Evolutionary conservation across 1,284 basidiomycete species (phyloP), one percentile per base, ranked within the genome.

Genomic region (Cryptococcus neoformans): DNA sequence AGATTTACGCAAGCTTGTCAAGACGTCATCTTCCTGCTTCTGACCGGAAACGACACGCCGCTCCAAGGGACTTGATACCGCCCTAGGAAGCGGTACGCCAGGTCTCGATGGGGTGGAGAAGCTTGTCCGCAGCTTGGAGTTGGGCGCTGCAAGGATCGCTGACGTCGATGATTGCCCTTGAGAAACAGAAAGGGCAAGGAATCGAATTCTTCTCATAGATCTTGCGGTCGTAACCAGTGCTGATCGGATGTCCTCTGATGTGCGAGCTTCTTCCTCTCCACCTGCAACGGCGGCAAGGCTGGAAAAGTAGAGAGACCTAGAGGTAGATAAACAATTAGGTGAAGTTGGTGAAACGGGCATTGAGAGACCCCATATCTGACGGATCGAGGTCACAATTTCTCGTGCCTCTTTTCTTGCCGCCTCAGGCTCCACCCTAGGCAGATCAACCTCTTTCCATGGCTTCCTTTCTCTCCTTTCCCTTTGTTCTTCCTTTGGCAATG

Each of bases 381-480:
- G 60, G 8, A 69, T 41, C 35, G 52, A 35, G 5, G 36, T 36
- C 2, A 66, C 55, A 39, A 69, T 62, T 12, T 47, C 57, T 44
- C 56, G 38, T 0, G 68, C 70, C 47, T 75, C 74, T 11, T 49
- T 55, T 8, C 66, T 52, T 5, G 72, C 74, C 11, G 59, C 47
- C 2, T 49, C 60, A 1, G 65, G 56, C 42, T 67, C 66, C 6
- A 75, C 58, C 17, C 67, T 53, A 37, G 62, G 55, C 44, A 74
- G 55, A 9, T 70, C 64, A 3, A 75, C 69, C 11, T 75, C 70
- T 50, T 74, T 75, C 68, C 69, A 74, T 12, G 72, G 69, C 45
- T 54, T 58, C 42, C 65, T 53, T 35, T 63, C 62, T n/a, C 40
- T 52, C 14, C 51, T 60, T n/a, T 39, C 35, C 42, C 34, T 11